phyloP scores from a whole-genome alignment of 2,329 filamentous ascomycete genomes.

The Cadophora malorum region DNA sequence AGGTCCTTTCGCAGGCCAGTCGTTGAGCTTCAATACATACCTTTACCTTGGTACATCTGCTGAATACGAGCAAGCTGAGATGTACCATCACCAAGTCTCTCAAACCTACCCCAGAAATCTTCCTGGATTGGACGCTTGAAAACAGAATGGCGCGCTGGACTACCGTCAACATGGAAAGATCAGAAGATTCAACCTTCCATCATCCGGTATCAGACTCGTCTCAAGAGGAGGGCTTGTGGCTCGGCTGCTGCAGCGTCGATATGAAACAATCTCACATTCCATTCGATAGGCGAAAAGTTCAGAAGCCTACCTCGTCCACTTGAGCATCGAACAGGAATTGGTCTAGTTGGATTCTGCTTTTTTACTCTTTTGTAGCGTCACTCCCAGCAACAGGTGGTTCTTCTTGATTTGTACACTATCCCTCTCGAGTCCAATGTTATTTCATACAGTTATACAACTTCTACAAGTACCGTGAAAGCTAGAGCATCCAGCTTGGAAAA shows the following conservation, averaged over 20 bases:
- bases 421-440: too few species aligned
- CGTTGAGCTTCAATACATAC: background rate
- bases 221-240: slow-evolving; percentile 34
- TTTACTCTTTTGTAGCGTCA: too few species aligned
- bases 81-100: background rate
- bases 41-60: too few species aligned
- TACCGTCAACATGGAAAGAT: background rate
- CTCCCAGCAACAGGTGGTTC: too few species aligned
- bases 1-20: background rate
- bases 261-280: slow-evolving; percentile 8
- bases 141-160: background rate
- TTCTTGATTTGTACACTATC: background rate
- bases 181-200: background rate
- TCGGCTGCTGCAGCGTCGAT: slow-evolving; percentile 28
- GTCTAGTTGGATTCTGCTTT: background rate
- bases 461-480: background rate
- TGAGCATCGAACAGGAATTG: background rate
- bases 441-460: too few species aligned
- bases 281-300: background rate
- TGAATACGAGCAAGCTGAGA: background rate
- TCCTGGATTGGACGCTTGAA: background rate
- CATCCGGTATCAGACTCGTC: slow-evolving; percentile 35
- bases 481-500: background rate
- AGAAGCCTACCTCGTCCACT: background rate
- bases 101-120: background rate